Evolutionary conservation across 805 yeast species (phyloP).

Genomic region (Metschnikowia chrysomelidarum): DNA sequence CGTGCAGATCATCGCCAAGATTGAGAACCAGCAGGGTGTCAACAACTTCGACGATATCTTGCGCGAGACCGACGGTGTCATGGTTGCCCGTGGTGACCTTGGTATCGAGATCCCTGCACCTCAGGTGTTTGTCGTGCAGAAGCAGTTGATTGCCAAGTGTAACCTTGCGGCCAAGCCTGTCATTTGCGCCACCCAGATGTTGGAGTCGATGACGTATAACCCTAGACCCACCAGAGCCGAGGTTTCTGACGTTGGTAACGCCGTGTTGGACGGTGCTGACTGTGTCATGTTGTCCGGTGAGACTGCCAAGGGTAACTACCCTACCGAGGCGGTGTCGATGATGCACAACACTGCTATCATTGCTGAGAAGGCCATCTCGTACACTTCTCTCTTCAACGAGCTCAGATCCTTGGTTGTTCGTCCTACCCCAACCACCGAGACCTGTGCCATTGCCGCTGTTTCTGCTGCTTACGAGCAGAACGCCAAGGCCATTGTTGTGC

Average conservation of each 20-base stretch:
- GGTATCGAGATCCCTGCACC: conserved; percentile 99
- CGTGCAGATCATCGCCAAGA: conserved; percentile 94
- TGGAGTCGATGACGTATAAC: conserved; percentile 99
- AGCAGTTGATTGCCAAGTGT: conserved; percentile 98
- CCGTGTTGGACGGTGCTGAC: conserved; percentile 98
- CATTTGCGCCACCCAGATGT: conserved; percentile 99
- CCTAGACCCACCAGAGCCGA: conserved; percentile 99
- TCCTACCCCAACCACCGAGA: conserved; percentile 93
- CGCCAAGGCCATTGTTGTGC: conserved; percentile 95
- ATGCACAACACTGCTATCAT: conserved; percentile 97
- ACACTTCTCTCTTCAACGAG: conserved; percentile 81
- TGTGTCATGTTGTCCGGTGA: conserved; percentile 99
- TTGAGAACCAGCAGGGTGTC: conserved; percentile 99
- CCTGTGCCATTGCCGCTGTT: conserved; percentile 96
- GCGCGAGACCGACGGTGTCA: conserved; percentile 95
- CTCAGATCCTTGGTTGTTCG: conserved; percentile 78
- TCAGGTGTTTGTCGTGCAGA: conserved; percentile 97
- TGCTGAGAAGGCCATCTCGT: conserved; percentile 96
- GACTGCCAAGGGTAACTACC: conserved; percentile 99
- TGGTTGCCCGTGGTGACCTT: conserved; percentile 99
- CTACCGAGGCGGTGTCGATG: conserved; percentile 95
- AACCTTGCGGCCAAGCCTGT: conserved; percentile 99
- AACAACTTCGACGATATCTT: conserved; percentile 98
- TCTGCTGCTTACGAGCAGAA: conserved; percentile 94
- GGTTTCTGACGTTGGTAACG: conserved; percentile 99